phyloP scores from a whole-genome alignment of 1,284 basidiomycete species.

The Ustilago bromivora region DNA sequence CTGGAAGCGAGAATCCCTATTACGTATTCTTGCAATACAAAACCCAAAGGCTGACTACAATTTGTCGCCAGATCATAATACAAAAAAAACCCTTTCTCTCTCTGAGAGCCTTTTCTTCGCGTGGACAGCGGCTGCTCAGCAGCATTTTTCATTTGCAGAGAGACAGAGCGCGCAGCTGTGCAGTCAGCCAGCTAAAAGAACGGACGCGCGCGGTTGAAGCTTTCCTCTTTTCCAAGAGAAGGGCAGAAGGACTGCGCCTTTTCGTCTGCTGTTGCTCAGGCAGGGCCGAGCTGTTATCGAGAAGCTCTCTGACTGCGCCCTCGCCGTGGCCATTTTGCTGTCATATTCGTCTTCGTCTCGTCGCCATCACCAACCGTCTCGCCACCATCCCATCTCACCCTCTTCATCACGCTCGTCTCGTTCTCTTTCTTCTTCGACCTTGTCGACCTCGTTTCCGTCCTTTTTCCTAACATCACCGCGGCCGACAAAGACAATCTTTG shows the following conservation, averaged over 20 bases:
- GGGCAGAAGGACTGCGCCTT: neutral
- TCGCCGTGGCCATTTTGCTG: neutral
- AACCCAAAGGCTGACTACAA: neutral
- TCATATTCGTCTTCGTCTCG: slow-evolving; percentile 11
- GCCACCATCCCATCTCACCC: slow-evolving; percentile 22
- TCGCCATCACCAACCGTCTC: slow-evolving; percentile 22
- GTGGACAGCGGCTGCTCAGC: neutral
- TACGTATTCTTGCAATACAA: slow-evolving; percentile 13
- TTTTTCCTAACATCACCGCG: slow-evolving; percentile 4
- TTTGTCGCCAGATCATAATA: neutral
- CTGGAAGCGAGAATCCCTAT: slow-evolving; percentile 3
- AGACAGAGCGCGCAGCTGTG: slow-evolving; percentile 3
- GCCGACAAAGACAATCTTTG: slow-evolving; percentile 8
- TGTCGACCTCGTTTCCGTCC: neutral
- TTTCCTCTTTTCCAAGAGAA: neutral
- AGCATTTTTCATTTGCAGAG: slow-evolving; percentile 12
- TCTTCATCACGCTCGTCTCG: slow-evolving; percentile 10
- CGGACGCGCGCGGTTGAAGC: neutral
- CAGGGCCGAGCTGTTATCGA: neutral
- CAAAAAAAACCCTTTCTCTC: neutral
- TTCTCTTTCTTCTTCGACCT: slow-evolving; percentile 3
- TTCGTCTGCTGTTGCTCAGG: neutral
- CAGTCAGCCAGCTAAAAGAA: neutral
- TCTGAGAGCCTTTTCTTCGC: neutral
- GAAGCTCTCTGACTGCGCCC: neutral